Percentiles rank a stretch among this genome's conserved stretches.
Conservation (phyloP, 179 eudicot genomes). For the Silene vulgaris region DNA sequence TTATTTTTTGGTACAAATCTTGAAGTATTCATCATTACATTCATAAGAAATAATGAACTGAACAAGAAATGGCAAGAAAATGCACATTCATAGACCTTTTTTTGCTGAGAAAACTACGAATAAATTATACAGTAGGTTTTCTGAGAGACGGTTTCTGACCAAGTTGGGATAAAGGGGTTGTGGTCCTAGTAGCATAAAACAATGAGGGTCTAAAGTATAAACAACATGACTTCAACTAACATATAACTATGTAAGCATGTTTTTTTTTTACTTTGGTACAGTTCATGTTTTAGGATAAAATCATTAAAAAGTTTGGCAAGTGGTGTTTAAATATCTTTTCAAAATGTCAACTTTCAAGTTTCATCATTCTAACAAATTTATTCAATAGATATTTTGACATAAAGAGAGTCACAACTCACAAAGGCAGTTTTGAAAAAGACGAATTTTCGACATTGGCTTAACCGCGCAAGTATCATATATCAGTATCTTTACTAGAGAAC, state of each 20-base stretch:
- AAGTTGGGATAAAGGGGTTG: not conserved
- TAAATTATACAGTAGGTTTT: no score
- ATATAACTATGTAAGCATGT: not conserved
- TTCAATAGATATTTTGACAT: no score
- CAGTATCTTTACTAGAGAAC: no score
- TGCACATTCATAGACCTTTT: not conserved
- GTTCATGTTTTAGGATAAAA: not conserved
- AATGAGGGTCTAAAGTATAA: no score
- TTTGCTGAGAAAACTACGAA: not conserved
- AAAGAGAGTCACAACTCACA: no score
- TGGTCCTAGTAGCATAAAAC: not conserved
- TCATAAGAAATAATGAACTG: not conserved
- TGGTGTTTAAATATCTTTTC: conserved; percentile 11
- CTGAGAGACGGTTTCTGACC: no score
- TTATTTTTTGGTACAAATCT: not conserved
- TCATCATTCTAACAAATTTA: not conserved
- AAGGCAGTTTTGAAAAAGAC: no score
- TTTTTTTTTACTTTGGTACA: not conserved
- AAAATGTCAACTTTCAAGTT: not conserved
- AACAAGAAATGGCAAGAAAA: not conserved
- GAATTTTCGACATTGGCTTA: no score
- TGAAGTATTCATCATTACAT: not conserved
- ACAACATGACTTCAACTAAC: no score
- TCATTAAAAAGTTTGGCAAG: not conserved
- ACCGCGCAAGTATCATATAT: no score